Conservation (phyloP, 2,329 filamentous ascomycete genomes). For the Monosporascus sp. region DNA sequence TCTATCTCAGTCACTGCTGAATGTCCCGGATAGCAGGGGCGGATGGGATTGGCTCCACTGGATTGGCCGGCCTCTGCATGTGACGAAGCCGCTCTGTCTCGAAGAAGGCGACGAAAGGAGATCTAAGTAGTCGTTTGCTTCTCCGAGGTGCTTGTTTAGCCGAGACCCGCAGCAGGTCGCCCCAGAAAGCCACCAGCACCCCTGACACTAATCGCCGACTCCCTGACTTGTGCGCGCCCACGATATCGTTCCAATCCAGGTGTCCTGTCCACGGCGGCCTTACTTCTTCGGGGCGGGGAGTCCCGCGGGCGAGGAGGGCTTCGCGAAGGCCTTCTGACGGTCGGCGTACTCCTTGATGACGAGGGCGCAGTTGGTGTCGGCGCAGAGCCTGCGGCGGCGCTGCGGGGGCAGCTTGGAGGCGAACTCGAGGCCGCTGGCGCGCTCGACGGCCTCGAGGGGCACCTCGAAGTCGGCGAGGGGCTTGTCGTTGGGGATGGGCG, state of each 20-base stretch:
- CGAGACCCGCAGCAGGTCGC: too few relatives aligned
- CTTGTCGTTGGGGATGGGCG: constrained; percentile 80
- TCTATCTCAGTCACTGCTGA: too few relatives aligned
- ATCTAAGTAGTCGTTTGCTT: too few relatives aligned
- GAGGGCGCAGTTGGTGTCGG: constrained; percentile 79
- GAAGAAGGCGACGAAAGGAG: too few relatives aligned
- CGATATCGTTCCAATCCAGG: neutral
- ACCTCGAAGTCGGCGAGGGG: constrained; percentile 91
- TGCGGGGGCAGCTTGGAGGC: constrained; percentile 69
- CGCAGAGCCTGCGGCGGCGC: constrained; percentile 74
- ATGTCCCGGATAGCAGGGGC: too few relatives aligned
- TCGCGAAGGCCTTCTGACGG: constrained; percentile 54
- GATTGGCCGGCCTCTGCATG: too few relatives aligned
- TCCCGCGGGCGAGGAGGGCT: constrained; percentile 19
- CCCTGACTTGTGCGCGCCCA: neutral
- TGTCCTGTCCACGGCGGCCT: neutral
- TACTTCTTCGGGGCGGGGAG: constrained; percentile 9
- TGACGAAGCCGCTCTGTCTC: too few relatives aligned
- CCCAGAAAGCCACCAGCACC: too few relatives aligned
- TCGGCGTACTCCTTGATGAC: constrained; percentile 75
- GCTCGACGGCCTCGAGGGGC: constrained; percentile 85
- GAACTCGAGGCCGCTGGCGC: constrained; percentile 89
- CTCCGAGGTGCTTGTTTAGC: too few relatives aligned
- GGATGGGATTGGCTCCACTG: too few relatives aligned
- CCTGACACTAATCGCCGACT: neutral